Conservation (phyloP, 768 basidiomycete genomes). For the Sarcodon aspratus region DNA sequence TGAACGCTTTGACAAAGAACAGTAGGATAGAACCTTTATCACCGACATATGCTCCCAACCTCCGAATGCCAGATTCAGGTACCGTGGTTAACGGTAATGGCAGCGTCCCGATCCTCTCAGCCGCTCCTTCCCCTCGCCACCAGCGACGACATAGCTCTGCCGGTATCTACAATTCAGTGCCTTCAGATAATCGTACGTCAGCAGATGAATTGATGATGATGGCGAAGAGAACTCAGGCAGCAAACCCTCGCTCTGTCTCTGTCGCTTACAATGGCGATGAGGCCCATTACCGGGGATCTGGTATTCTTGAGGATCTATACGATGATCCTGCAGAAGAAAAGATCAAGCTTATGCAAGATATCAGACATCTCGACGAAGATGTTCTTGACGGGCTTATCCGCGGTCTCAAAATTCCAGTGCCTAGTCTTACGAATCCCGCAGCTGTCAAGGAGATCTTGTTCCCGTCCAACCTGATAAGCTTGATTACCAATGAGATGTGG, state of each 20-base stretch:
- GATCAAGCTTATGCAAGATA: constrained; percentile 85
- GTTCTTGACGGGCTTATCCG: constrained; percentile 84
- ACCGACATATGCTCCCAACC: constrained; percentile 75
- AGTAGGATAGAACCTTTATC: constrained; percentile 63
- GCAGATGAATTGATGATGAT: constrained; percentile 70
- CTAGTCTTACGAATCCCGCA: constrained; percentile 85
- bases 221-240: constrained; percentile 56
- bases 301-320: constrained; percentile 61
- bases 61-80: constrained; percentile 41
- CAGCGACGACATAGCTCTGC: constrained; percentile 83
- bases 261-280: constrained; percentile 84
- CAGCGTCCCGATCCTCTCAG: constrained; percentile 6
- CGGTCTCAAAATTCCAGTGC: constrained; percentile 85
- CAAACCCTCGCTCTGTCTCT: constrained; percentile 77
- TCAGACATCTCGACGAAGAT: constrained; percentile 86
- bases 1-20: constrained; percentile 75
- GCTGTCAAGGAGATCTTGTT: constrained; percentile 95
- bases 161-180: constrained; percentile 54
- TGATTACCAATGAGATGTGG: constrained; percentile 99
- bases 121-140: constrained; percentile 32
- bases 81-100: constrained; percentile 36
- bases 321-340: constrained; percentile 95
- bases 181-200: constrained; percentile 57
- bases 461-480: constrained; percentile 94
- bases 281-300: constrained; percentile 50